phyloP scores from a whole-genome alignment of 768 basidiomycete genomes.

The Phylloporus arenicola region DNA sequence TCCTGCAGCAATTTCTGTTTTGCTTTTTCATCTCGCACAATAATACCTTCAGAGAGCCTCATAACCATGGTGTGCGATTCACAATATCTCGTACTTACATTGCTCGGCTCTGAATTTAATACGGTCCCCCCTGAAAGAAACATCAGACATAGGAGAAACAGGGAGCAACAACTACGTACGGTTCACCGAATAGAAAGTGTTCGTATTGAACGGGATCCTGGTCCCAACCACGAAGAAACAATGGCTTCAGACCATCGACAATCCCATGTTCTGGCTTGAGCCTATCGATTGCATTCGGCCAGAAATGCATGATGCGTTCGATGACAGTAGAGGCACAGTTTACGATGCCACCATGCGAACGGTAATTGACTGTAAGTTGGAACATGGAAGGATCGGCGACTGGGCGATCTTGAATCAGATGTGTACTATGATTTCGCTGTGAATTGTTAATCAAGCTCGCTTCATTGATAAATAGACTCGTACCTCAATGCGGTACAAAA shows the following conservation, averaged over 20 bases:
- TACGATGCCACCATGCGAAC: too few species aligned
- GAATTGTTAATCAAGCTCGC: neutral
- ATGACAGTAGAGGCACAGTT: constrained; percentile 61
- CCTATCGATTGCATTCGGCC: constrained; percentile 59
- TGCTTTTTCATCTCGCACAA: too few species aligned
- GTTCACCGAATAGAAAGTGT: constrained; percentile 36
- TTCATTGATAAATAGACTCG: neutral
- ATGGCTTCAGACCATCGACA: constrained; percentile 48
- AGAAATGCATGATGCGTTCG: constrained; percentile 54
- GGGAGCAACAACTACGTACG: constrained; percentile 28
- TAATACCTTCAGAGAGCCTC: neutral
- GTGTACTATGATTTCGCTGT: constrained; percentile 18
- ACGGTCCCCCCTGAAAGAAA: constrained; percentile 34
- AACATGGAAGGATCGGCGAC: constrained; percentile 19
- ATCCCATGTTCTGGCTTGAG: constrained; percentile 53
- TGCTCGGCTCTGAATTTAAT: constrained; percentile 63
- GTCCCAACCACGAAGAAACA: constrained; percentile 38
- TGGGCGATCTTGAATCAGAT: constrained; percentile 8
- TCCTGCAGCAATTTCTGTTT: too few species aligned
- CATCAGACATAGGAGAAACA: constrained; percentile 5
- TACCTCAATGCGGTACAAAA: constrained; percentile 59
- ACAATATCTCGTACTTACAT: constrained; percentile 35
- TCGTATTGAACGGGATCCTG: constrained; percentile 40
- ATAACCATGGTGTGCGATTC: neutral
- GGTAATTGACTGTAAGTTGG: too few species aligned